Percentiles rank a stretch among this genome's conserved stretches.
phyloP scores from a whole-genome alignment of 805 yeast species.

The Yarrowia hollandica region DNA sequence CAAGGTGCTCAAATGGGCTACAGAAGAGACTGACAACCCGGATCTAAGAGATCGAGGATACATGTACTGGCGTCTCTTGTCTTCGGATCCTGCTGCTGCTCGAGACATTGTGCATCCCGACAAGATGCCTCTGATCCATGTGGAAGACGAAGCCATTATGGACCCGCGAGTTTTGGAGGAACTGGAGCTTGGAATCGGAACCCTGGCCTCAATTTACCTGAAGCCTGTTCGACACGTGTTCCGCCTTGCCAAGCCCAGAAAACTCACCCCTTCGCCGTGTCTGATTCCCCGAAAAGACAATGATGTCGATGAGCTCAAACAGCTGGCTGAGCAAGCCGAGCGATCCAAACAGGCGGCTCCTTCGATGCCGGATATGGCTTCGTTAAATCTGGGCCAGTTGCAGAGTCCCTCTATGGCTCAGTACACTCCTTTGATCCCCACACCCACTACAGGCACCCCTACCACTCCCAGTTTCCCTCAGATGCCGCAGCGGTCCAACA shows the following conservation, averaged over 20 bases:
- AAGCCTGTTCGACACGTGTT: slow-evolving; percentile 83
- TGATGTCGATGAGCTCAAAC: slow-evolving; percentile 22
- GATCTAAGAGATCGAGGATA: slow-evolving; percentile 84
- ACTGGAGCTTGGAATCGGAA: slow-evolving; percentile 76
- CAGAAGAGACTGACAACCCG: slow-evolving; percentile 76
- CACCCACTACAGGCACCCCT: background rate
- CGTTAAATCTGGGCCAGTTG: background rate
- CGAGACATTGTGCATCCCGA: slow-evolving; percentile 58
- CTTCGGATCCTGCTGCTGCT: slow-evolving; percentile 50
- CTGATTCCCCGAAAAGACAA: slow-evolving; percentile 39
- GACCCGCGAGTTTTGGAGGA: slow-evolving; percentile 76
- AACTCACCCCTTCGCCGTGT: slow-evolving; percentile 54
- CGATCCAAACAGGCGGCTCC: slow-evolving; percentile 11
- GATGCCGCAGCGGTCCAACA: slow-evolving; percentile 21
- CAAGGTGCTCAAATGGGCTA: slow-evolving; percentile 60
- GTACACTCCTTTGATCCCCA: slow-evolving; percentile 15
- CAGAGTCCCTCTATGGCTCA: slow-evolving; percentile 12
- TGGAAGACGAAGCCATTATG: slow-evolving; percentile 61
- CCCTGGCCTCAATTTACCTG: slow-evolving; percentile 78
- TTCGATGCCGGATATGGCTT: slow-evolving; percentile 2
- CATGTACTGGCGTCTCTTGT: slow-evolving; percentile 80
- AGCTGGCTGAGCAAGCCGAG: slow-evolving; percentile 26
- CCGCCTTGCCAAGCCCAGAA: slow-evolving; percentile 57
- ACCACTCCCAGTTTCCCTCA: slow-evolving; percentile 19
- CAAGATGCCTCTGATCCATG: slow-evolving; percentile 59